These are phyloP conservation scores for Rickenella mellea DNA, from an alignment of 768 basidiomycete genomes.

Conservation along the genomic window DNA sequence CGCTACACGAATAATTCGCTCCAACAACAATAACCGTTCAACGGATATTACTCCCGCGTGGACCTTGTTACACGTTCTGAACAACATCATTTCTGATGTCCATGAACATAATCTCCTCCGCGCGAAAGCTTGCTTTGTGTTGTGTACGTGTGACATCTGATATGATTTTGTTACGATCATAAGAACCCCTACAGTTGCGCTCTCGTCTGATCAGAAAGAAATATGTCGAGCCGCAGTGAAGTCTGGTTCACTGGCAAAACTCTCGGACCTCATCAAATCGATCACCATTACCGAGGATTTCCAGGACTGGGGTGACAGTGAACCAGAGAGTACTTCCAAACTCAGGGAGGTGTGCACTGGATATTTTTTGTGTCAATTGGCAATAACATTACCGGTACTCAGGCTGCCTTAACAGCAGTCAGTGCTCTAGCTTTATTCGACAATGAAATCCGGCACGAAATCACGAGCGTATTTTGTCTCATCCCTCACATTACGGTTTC, in stretches of 20 bases:
- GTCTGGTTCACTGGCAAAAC: slow-evolving; percentile 50
- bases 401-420: slow-evolving; percentile 69
- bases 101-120: slow-evolving; percentile 32
- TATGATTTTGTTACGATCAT: not conserved
- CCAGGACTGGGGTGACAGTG: slow-evolving; percentile 57
- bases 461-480: slow-evolving; percentile 52
- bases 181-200: slow-evolving; percentile 32
- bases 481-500: slow-evolving; percentile 44
- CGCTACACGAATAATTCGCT: slow-evolving; percentile 53
- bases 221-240: slow-evolving; percentile 64
- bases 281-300: slow-evolving; percentile 41
- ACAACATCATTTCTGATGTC: slow-evolving; percentile 41
- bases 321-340: slow-evolving; percentile 45
- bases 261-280: slow-evolving; percentile 40
- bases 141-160: slow-evolving; percentile 41
- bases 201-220: slow-evolving; percentile 61
- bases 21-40: slow-evolving; percentile 17
- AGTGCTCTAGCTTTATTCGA: slow-evolving; percentile 66
- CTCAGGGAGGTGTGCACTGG: slow-evolving; percentile 64
- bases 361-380: no score
- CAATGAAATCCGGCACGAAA: slow-evolving; percentile 58
- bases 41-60: slow-evolving; percentile 39
- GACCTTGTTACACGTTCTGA: slow-evolving; percentile 63
- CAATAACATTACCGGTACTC: not conserved
- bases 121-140: slow-evolving; percentile 65